Conservation (phyloP, 2,329 filamentous ascomycete genomes). For the Clonostachys byssicola region DNA sequence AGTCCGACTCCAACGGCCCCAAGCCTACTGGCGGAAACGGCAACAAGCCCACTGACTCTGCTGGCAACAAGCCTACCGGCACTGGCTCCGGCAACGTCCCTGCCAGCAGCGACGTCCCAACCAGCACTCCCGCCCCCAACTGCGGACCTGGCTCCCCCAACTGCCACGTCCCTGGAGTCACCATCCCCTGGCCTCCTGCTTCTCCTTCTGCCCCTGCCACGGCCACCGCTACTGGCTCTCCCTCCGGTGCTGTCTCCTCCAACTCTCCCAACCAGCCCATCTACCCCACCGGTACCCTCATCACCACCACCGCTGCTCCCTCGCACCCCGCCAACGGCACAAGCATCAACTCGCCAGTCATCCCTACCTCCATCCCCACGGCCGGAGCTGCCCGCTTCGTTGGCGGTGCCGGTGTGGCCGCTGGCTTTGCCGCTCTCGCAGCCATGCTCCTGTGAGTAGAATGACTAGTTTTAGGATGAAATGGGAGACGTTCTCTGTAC, state of each 20-base stretch:
- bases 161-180: neutral
- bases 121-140: too few species aligned
- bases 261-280: slow-evolving; percentile 9
- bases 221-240: slow-evolving; percentile 17
- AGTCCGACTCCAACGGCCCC: slow-evolving; percentile 7
- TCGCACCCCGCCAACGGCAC: too few species aligned
- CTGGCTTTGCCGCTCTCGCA: slow-evolving; percentile 43
- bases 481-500: too few species aligned
- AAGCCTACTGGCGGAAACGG: slow-evolving; percentile 2
- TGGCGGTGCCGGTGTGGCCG: slow-evolving; percentile 50
- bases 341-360: slow-evolving; percentile 1
- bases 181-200: slow-evolving; percentile 16
- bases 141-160: too few species aligned
- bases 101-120: slow-evolving; percentile 12
- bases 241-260: too few species aligned
- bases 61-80: too few species aligned
- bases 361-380: slow-evolving; percentile 31
- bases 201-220: slow-evolving; percentile 29
- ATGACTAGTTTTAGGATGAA: too few species aligned
- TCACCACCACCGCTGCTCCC: neutral
- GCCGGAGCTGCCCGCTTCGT: slow-evolving; percentile 49
- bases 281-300: slow-evolving; percentile 3
- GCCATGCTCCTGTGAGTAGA: too few species aligned
- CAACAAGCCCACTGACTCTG: too few species aligned
- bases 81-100: slow-evolving; percentile 36